phyloP scores from a whole-genome alignment of 495 filamentous ascomycete species.

The Hypoxylon crocopeplum region DNA sequence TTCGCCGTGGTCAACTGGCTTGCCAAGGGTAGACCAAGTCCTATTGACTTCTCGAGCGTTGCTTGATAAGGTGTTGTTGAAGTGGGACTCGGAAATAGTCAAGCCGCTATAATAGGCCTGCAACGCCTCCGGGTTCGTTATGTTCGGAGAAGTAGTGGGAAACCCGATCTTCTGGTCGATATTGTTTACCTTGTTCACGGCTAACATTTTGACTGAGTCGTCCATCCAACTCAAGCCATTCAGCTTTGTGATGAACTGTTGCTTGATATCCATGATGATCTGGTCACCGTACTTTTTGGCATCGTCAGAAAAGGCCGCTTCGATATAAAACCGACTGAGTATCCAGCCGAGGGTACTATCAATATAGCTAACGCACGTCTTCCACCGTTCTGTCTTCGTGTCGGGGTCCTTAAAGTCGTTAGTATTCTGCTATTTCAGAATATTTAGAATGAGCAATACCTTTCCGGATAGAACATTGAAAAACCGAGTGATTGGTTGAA shows the following conservation, averaged over 20 bases:
- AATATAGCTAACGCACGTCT: slow-evolving; percentile 66
- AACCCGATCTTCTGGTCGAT: slow-evolving; percentile 79
- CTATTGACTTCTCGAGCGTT: slow-evolving; percentile 53
- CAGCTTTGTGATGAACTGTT: slow-evolving; percentile 66
- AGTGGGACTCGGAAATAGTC: slow-evolving; percentile 62
- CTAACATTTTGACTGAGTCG: slow-evolving; percentile 64
- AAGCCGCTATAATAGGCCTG: slow-evolving; percentile 64
- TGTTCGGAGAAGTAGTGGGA: slow-evolving; percentile 69
- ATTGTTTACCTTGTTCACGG: slow-evolving; percentile 71
- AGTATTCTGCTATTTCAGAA: not conserved
- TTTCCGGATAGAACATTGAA: slow-evolving; percentile 50
- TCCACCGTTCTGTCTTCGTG: slow-evolving; percentile 70
- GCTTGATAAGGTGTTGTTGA: slow-evolving; percentile 65
- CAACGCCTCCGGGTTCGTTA: slow-evolving; percentile 64
- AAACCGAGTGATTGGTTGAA: slow-evolving; percentile 66
- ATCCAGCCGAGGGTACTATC: slow-evolving; percentile 65
- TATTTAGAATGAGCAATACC: slow-evolving; percentile 16
- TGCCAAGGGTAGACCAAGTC: slow-evolving; percentile 65
- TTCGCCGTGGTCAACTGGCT: slow-evolving; percentile 66
- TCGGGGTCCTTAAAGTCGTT: slow-evolving; percentile 58
- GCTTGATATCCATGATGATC: slow-evolving; percentile 73
- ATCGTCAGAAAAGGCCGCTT: slow-evolving; percentile 67
- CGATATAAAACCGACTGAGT: slow-evolving; percentile 70
- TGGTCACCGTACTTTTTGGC: slow-evolving; percentile 72
- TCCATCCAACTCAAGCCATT: slow-evolving; percentile 72